phyloP scores from a whole-genome alignment of 176 grass and related monocot species.

The Poa pratensis region DNA sequence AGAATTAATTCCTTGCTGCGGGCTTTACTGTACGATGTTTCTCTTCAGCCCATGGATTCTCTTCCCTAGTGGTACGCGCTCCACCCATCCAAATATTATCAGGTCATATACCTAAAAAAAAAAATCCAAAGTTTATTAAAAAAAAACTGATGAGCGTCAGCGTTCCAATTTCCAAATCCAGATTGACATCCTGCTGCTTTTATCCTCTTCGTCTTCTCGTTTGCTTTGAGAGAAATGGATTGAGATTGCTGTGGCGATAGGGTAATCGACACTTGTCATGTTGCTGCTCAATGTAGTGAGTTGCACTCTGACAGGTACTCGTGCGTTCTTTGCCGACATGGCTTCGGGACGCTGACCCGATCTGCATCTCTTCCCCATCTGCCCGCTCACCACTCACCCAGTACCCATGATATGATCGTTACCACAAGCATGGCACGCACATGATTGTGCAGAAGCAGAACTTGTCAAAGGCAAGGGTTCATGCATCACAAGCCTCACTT shows the following conservation, averaged over 20 bases:
- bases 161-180: neutral
- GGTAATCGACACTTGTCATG: neutral
- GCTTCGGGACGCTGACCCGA: slow-evolving; percentile 37
- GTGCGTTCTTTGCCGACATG: slow-evolving; percentile 50
- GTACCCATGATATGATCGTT: slow-evolving; percentile 30
- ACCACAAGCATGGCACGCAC: slow-evolving; percentile 48
- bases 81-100: too few species aligned
- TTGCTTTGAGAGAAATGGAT: neutral
- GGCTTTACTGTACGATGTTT: too few species aligned
- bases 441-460: slow-evolving; percentile 20
- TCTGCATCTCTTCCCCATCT: neutral
- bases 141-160: neutral
- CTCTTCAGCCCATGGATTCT: too few species aligned
- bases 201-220: neutral
- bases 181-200: neutral
- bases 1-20: too few species aligned
- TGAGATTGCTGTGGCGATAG: neutral
- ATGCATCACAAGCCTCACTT: slow-evolving; percentile 34
- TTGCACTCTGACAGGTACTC: slow-evolving; percentile 44
- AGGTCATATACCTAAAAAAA: neutral
- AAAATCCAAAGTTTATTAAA: neutral
- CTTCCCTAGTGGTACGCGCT: too few species aligned
- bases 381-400: slow-evolving; percentile 29
- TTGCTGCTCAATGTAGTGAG: neutral
- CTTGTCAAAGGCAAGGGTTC: neutral